Evolutionary conservation across 106 monocot genomes (phyloP).

Genomic region (Phalaenopsis equestris): DNA sequence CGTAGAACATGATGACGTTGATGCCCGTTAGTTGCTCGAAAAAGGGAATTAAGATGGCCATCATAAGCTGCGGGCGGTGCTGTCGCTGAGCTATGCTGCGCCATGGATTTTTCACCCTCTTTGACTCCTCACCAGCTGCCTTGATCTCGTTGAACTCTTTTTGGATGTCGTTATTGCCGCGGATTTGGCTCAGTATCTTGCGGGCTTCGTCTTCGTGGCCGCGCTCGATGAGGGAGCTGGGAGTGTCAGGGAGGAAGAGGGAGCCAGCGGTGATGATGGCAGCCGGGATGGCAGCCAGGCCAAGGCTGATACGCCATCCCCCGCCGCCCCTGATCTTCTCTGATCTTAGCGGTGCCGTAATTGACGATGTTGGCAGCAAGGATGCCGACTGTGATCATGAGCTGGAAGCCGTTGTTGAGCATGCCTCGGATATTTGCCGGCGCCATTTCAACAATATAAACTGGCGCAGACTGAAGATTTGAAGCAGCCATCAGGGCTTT

Average conservation of each 20-base stretch:
- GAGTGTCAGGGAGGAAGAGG: constrained; percentile 12
- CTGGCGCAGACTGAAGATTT: constrained; percentile 4
- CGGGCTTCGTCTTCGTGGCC: constrained; percentile 4
- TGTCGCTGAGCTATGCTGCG: no score
- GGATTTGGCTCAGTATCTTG: no score
- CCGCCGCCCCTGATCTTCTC: background rate
- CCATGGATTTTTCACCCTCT: no score
- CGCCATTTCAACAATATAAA: constrained; percentile 14
- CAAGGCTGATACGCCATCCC: constrained; percentile 13
- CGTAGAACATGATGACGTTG: constrained; percentile 54
- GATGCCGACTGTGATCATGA: constrained; percentile 15
- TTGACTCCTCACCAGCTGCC: no score
- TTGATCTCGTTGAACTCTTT: no score
- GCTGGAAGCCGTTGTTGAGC: constrained; percentile 15
- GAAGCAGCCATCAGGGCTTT: no score
- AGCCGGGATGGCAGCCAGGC: constrained; percentile 7
- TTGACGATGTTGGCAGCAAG: constrained; percentile 3
- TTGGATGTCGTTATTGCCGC: no score
- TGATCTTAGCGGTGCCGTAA: background rate
- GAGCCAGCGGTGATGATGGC: constrained; percentile 4
- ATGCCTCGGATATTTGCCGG: constrained; percentile 11
- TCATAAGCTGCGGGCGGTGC: constrained; percentile 29
- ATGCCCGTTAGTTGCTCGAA: constrained; percentile 50
- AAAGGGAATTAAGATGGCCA: constrained; percentile 38
- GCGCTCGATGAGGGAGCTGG: constrained; percentile 14